phyloP scores from a whole-genome alignment of 1,284 basidiomycete species.

The Cryptococcus sp. region DNA sequence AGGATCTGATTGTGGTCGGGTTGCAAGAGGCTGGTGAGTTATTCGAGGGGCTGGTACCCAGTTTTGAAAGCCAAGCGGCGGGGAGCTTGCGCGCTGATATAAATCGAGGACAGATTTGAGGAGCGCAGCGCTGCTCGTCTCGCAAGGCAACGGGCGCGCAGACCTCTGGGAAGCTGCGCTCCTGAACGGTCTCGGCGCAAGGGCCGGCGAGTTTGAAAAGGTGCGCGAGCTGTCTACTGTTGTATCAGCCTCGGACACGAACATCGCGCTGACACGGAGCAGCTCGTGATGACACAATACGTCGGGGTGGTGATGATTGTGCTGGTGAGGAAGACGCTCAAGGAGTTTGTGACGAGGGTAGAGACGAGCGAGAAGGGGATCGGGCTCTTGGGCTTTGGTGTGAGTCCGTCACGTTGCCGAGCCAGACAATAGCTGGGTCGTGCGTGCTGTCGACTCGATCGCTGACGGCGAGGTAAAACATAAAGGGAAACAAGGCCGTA shows the following conservation, averaged over 20 bases:
- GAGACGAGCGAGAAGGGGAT: conserved; percentile 39
- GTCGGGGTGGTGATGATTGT: conserved; percentile 55
- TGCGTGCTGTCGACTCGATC: conserved; percentile 10
- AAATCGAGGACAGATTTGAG: conserved; percentile 27
- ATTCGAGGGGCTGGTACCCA: neutral
- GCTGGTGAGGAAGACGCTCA: conserved; percentile 51
- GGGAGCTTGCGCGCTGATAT: neutral
- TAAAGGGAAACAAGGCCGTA: conserved; percentile 44
- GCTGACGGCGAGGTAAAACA: conserved; percentile 29
- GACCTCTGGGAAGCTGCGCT: conserved; percentile 56
- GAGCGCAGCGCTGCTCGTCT: conserved; percentile 35
- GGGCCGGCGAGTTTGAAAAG: conserved; percentile 39
- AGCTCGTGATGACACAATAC: conserved; percentile 38
- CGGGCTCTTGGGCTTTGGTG: conserved; percentile 43
- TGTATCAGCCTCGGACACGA: too few relatives aligned
- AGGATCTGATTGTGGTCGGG: conserved; percentile 44
- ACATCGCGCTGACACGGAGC: conserved; percentile 7
- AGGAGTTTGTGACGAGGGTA: conserved; percentile 22
- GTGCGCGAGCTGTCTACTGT: too few relatives aligned
- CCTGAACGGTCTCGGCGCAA: conserved; percentile 54
- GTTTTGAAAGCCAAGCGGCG: too few relatives aligned
- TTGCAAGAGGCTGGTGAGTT: conserved; percentile 43
- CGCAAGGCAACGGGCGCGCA: conserved; percentile 50
- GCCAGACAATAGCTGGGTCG: too few relatives aligned
- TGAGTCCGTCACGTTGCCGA: too few relatives aligned